Conservation (phyloP, 2,329 filamentous ascomycete genomes). For the Penicillium frequentans region DNA sequence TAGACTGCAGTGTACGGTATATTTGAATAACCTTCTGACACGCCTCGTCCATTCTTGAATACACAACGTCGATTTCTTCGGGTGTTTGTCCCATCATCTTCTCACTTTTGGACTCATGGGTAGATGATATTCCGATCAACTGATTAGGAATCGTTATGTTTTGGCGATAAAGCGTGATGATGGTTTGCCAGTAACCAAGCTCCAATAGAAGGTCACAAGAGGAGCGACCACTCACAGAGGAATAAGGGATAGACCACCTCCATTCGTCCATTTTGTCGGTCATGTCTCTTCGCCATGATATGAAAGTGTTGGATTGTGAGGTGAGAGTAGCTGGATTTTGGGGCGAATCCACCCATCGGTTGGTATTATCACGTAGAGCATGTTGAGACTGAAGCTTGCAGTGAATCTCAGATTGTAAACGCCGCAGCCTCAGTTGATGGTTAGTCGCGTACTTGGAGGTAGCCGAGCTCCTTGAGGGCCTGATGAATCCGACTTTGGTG, state of each 20-base stretch:
- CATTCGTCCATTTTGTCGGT: background rate
- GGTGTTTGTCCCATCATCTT: background rate
- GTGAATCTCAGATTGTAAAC: slow-evolving; percentile 3
- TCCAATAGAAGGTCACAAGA: background rate
- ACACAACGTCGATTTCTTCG: background rate
- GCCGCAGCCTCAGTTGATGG: background rate
- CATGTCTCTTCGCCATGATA: background rate
- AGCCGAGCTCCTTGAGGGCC: background rate
- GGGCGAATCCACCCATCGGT: background rate
- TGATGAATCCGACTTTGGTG: background rate
- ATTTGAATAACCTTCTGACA: background rate
- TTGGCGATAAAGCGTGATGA: background rate
- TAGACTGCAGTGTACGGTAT: background rate
- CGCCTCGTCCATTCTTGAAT: background rate
- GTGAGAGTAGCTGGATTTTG: too few relatives aligned
- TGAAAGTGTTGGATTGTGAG: background rate
- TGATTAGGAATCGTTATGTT: background rate
- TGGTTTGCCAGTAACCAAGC: background rate
- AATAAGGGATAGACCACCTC: background rate
- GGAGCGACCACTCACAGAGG: background rate
- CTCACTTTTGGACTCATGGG: background rate
- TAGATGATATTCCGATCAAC: background rate
- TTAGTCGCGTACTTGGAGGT: background rate
- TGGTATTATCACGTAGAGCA: background rate
- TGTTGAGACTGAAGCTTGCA: background rate